A percentile compares a stretch with the other conserved stretches of the same genome.
Conservation (phyloP, 176 grass and related monocot genomes). For the Luzula sylvatica region DNA sequence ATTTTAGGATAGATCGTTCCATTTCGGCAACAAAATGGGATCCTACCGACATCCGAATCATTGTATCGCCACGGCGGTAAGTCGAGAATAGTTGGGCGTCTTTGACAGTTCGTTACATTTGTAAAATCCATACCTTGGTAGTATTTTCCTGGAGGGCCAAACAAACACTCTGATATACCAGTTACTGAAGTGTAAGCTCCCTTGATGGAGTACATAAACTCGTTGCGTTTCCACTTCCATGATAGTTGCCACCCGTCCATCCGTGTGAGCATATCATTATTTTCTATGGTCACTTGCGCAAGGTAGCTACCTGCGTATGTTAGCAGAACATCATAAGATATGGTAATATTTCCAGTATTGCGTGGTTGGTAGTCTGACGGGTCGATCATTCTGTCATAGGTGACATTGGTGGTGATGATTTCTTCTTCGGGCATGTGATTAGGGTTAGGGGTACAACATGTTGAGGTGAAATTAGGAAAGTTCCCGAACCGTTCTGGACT, state of each 20-base stretch:
- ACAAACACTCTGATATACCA: conserved; percentile 28
- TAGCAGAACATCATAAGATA: conserved; percentile 65
- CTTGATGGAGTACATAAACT: conserved; percentile 48
- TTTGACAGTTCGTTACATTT: conserved; percentile 50
- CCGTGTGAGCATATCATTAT: conserved; percentile 38
- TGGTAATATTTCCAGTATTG: conserved; percentile 49
- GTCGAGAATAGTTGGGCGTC: conserved; percentile 31
- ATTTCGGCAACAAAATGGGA: conserved; percentile 64
- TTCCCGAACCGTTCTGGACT: not conserved
- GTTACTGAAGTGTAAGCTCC: conserved; percentile 48
- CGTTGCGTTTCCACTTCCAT: conserved; percentile 52
- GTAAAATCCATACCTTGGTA: conserved; percentile 61
- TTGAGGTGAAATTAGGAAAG: conserved; percentile 10
- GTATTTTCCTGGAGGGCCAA: conserved; percentile 34
- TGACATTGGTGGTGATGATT: not conserved
- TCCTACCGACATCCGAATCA: conserved; percentile 26
- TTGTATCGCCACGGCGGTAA: conserved; percentile 34
- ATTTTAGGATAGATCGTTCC: conserved; percentile 58
- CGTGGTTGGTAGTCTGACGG: conserved; percentile 18
- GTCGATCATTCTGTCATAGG: not conserved
- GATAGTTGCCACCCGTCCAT: conserved; percentile 61
- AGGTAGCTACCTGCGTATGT: conserved; percentile 36
- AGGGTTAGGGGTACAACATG: conserved; percentile 35
- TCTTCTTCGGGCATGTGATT: not conserved
- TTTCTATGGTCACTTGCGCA: conserved; percentile 57